These are phyloP conservation scores for Talaromyces sp. DNA, from an alignment of 2,329 filamentous ascomycete species.

Conservation along the genomic window DNA sequence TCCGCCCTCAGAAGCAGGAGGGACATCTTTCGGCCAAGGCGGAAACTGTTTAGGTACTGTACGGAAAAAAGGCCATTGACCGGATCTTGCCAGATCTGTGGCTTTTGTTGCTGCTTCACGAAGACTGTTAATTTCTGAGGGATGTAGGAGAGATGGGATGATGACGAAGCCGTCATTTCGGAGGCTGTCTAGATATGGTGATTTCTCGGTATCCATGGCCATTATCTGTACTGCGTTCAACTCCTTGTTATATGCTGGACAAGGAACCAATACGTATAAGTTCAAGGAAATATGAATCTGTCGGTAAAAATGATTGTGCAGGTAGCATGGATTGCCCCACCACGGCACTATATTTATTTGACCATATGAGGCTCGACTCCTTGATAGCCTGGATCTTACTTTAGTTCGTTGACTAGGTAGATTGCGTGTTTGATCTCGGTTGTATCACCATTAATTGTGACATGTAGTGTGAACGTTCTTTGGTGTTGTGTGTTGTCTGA, in stretches of 20 bases:
- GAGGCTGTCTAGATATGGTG: slow-evolving; percentile 53
- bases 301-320: not conserved
- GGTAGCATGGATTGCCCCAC: not conserved
- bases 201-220: not conserved
- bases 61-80: slow-evolving; percentile 75
- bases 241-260: not conserved
- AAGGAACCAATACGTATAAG: not conserved
- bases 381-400: not conserved
- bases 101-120: slow-evolving; percentile 58
- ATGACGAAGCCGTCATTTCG: slow-evolving; percentile 72
- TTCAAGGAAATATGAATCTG: not conserved
- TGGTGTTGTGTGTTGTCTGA: not conserved
- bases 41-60: slow-evolving; percentile 89
- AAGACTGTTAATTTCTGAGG: slow-evolving; percentile 56
- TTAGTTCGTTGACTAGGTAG: not conserved
- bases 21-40: slow-evolving; percentile 66
- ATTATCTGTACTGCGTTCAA: not conserved
- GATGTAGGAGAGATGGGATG: slow-evolving; percentile 62
- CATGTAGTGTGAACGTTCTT: not conserved
- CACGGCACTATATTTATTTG: not conserved
- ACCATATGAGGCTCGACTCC: not conserved
- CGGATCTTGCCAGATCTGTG: slow-evolving; percentile 62
- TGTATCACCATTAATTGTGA: no score
- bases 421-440: no score
- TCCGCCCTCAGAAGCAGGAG: slow-evolving; percentile 51